Evolutionary conservation across 352 stramenopile genomes (phyloP).

Genomic region (Phytophthora rubi): DNA sequence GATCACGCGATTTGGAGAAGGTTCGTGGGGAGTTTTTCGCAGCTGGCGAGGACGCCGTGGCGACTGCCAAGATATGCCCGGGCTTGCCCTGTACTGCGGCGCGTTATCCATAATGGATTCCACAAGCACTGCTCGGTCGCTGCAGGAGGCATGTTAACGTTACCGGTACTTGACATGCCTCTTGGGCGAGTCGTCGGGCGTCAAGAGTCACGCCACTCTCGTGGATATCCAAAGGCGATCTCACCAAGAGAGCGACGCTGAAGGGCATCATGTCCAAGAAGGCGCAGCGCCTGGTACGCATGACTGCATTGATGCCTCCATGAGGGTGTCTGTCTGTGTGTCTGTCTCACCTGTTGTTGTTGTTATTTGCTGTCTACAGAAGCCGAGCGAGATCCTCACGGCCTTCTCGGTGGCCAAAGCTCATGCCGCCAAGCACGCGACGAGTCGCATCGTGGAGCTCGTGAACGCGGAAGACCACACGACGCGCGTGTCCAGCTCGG

Average conservation of each 20-base stretch:
- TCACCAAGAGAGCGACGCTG: too few species aligned
- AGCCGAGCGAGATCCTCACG: constrained; percentile 72
- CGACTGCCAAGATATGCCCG: neutral
- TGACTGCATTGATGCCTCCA: too few species aligned
- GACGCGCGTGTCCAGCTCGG: constrained; percentile 55
- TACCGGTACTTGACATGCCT: too few species aligned
- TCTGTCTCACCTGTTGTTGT: neutral
- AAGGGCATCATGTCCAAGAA: constrained; percentile 27
- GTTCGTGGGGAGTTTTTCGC: constrained; percentile 10
- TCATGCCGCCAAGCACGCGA: constrained; percentile 43
- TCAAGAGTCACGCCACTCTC: too few species aligned
- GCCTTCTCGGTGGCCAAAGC: constrained; percentile 68
- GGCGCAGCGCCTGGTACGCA: constrained; percentile 29
- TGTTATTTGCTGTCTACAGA: constrained; percentile 29
- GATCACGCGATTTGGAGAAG: constrained; percentile 22
- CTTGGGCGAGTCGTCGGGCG: too few species aligned
- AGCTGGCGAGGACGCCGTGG: constrained; percentile 9
- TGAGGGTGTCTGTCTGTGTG: too few species aligned
- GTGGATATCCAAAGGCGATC: too few species aligned
- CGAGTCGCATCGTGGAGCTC: constrained; percentile 62
- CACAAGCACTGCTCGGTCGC: too few species aligned
- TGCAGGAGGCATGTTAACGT: too few species aligned
- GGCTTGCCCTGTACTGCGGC: too few species aligned
- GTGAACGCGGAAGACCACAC: constrained; percentile 83
- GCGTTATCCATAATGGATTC: too few species aligned